These are phyloP conservation scores for Capsicum chinense DNA, from an alignment of 257 asterid genomes.

Conservation along the genomic window DNA sequence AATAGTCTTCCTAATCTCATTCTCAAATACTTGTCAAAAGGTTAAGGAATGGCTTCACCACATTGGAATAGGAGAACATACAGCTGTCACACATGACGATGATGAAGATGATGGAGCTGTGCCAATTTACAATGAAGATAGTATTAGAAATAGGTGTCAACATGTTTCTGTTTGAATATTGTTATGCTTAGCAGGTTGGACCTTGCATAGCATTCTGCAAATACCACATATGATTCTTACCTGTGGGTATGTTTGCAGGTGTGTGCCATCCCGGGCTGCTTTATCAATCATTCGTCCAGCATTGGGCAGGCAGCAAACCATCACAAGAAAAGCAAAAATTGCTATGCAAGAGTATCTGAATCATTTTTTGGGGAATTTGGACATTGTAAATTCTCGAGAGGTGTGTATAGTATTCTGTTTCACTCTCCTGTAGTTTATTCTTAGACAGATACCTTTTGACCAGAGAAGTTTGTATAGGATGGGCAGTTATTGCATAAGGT, in stretches of 20 bases:
- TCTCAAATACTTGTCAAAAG: constrained; percentile 40
- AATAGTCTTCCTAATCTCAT: constrained; percentile 22
- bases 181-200: constrained; percentile 23
- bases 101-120: constrained; percentile 87
- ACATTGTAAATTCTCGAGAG: constrained; percentile 80
- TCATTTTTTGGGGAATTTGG: constrained; percentile 90
- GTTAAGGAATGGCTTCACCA: constrained; percentile 87
- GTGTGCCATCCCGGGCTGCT: constrained; percentile 85
- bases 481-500: not conserved
- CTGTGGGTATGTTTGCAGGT: constrained; percentile 51
- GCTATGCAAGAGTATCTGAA: constrained; percentile 96
- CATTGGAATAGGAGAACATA: constrained; percentile 84
- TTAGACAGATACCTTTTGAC: not conserved
- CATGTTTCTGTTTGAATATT: constrained; percentile 25
- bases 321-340: constrained; percentile 75
- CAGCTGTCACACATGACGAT: constrained; percentile 70
- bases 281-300: constrained; percentile 86
- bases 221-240: not conserved
- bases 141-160: constrained; percentile 63
- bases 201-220: constrained; percentile 8
- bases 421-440: constrained; percentile 10
- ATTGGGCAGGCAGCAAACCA: constrained; percentile 69
- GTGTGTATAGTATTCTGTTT: constrained; percentile 49
- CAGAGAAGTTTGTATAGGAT: not conserved
- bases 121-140: constrained; percentile 64